A percentile compares a stretch with the other conserved stretches of the same genome.
These are phyloP conservation scores for Globisporangium spinosum DNA, from an alignment of 352 stramenopile genomes.

Conservation along the genomic window DNA sequence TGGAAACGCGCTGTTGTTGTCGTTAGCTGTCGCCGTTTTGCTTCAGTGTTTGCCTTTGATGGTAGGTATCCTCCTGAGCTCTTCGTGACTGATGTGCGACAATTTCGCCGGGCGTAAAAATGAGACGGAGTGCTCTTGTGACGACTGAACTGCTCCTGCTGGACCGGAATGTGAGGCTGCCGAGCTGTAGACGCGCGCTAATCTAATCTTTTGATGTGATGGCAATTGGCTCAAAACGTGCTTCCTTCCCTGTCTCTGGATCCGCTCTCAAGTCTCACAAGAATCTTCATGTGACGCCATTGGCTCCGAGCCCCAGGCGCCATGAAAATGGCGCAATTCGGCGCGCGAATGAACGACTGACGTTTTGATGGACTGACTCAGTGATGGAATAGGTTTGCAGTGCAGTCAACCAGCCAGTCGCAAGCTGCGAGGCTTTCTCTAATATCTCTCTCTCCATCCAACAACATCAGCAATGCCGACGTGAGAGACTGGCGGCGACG, in stretches of 20 bases:
- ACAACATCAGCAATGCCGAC: neutral
- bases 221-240: slow-evolving; percentile 1
- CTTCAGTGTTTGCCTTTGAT: neutral
- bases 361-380: neutral
- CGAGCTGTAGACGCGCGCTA: neutral
- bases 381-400: neutral
- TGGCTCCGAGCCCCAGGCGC: neutral
- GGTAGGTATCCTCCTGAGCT: neutral
- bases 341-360: too few species aligned
- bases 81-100: neutral
- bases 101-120: neutral
- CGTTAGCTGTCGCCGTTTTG: too few species aligned
- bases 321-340: neutral
- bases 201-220: slow-evolving; percentile 10
- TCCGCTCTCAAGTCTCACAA: neutral
- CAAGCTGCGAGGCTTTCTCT: neutral
- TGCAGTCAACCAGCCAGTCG: neutral
- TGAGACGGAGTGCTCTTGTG: slow-evolving; percentile 2
- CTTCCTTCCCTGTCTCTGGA: neutral
- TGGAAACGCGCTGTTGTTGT: neutral
- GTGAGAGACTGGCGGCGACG: neutral
- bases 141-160: neutral
- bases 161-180: neutral
- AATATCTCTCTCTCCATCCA: neutral
- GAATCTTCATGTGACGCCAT: neutral